These are phyloP conservation scores for Alternaria panax DNA, from an alignment of 2,329 filamentous ascomycete genomes.

Conservation along the genomic window DNA sequence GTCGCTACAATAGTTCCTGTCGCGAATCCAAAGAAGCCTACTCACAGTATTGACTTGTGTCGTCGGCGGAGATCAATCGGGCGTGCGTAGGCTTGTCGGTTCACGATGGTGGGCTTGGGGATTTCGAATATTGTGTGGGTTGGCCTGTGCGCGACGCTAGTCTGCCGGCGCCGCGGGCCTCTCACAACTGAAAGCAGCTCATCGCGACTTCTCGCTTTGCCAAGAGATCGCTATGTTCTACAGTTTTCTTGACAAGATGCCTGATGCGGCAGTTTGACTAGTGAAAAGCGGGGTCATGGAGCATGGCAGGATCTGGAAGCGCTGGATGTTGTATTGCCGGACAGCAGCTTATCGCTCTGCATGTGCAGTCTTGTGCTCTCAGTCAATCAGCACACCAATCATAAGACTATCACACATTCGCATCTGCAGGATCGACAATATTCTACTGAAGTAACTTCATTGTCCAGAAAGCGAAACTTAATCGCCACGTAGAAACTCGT, in stretches of 20 bases:
- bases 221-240: constrained; percentile 12
- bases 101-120: constrained; percentile 5
- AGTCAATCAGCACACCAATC: not conserved
- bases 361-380: not conserved
- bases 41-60: constrained; percentile 17
- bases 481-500: not conserved
- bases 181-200: not conserved
- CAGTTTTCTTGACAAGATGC: not conserved
- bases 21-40: not conserved
- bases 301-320: not conserved
- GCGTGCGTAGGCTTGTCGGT: constrained; percentile 17
- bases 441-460: not conserved
- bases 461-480: not conserved
- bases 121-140: constrained; percentile 20
- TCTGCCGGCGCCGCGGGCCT: not conserved
- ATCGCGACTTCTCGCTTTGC: constrained; percentile 8
- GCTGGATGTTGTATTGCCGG: not conserved
- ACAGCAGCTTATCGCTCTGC: not conserved
- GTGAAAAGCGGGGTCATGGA: not conserved
- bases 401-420: not conserved
- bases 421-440: not conserved
- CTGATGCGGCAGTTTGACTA: constrained; percentile 4
- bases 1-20: not conserved
- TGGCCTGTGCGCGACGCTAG: constrained; percentile 13
- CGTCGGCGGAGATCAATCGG: constrained; percentile 15